phyloP scores from a whole-genome alignment of 768 basidiomycete genomes.

The Lactarius trivialis region DNA sequence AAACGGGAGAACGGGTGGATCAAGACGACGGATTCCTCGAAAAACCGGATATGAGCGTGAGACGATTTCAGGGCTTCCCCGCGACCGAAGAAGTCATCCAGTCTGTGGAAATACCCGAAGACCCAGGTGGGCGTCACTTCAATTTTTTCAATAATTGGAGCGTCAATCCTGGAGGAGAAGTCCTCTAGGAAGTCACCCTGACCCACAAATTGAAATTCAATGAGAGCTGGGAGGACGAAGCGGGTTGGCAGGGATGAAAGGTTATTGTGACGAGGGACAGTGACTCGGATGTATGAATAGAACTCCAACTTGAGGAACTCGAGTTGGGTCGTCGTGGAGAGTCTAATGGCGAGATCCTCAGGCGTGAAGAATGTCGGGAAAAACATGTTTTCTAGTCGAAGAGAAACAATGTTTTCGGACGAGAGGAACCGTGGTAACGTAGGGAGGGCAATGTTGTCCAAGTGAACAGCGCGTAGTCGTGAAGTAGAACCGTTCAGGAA shows the following conservation, averaged over 20 bases:
- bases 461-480: conserved; percentile 1
- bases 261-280: too few species aligned
- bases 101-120: not conserved
- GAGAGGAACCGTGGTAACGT: not conserved
- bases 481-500: not conserved
- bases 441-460: not conserved
- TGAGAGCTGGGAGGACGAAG: not conserved
- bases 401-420: not conserved
- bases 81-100: not conserved
- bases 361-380: not conserved
- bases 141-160: not conserved
- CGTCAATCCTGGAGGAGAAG: not conserved
- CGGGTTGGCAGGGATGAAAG: too few species aligned
- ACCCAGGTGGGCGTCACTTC: not conserved
- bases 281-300: too few species aligned
- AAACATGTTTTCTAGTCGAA: not conserved
- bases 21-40: not conserved
- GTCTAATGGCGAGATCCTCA: not conserved
- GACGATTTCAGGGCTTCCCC: not conserved
- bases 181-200: not conserved
- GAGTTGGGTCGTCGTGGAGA: conserved; percentile 1
- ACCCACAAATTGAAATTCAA: not conserved
- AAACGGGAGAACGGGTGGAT: not conserved
- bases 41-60: not conserved
- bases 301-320: not conserved